Base-by-base conservation (phyloP, 106 monocot species). In the Dendrobium huoshanense region DNA sequence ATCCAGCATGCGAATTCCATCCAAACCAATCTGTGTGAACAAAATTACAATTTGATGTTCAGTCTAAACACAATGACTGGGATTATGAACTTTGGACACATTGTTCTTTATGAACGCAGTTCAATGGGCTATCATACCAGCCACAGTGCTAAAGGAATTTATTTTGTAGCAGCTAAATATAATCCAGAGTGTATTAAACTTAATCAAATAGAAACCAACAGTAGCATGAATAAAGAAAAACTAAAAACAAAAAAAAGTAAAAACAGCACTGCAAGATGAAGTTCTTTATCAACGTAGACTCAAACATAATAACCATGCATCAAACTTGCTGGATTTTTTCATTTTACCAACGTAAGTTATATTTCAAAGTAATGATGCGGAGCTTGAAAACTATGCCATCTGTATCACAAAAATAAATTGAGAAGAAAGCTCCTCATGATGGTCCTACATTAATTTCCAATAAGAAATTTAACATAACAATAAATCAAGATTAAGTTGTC, bases 1-100 rank as follows among this genome's bases (percentile, higher is more conserved):
- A 81, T 95, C 95, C 70, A 95, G 91, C 91, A 95, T 93, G 43
- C 95, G 90, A 84, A 95, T 93, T 45, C 95, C 95, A 93, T 95
- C 93, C 82, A 95, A 87, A 27, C 95, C 95, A 91, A 95, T 88
- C 95, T 95, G 81, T 41, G 56, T 33, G 56, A 80, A 3, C 65
- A 22, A 24, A 78, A 77, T 56, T 47, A 48, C 76, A 47, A 76
- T 76, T 9, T 44, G 7, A 42, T 0, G 1, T 29, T 74, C 74
- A 74, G 74, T 44, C 20, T 37, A 43, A 70, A n/a, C 22, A 74
- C n/a, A 43, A 73, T 24, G 31, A 72, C 16, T 37, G 10, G 2
- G 7, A 74, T 74, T 19, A 42, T 9, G 20, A 31, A 43, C 74
- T 19, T 70, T 33, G 31, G 33, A 70, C 25, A 29, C 31, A 68